phyloP scores from a whole-genome alignment of 1,139 yeast species.

The Hyphopichia buzzinii region DNA sequence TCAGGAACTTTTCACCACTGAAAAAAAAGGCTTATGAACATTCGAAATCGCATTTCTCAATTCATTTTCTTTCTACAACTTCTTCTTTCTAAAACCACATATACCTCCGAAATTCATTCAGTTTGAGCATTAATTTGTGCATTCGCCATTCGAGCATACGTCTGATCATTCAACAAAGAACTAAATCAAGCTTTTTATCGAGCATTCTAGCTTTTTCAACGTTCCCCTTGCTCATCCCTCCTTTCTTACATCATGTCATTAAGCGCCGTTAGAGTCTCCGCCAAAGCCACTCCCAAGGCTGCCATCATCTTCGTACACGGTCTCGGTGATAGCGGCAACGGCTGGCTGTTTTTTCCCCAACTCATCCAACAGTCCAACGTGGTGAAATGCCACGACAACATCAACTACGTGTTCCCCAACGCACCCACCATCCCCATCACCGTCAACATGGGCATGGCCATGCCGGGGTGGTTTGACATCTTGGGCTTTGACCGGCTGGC shows the following conservation, averaged over 20 bases:
- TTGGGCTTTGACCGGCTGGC: conserved; percentile 31
- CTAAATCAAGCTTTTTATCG: too few species aligned
- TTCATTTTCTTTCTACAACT: too few species aligned
- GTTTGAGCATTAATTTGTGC: too few species aligned
- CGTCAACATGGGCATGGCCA: conserved; percentile 59
- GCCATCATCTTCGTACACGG: conserved; percentile 87
- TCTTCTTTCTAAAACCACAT: too few species aligned
- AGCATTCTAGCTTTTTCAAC: too few species aligned
- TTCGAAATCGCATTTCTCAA: too few species aligned
- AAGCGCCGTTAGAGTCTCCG: conserved; percentile 22
- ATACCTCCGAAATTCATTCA: too few species aligned
- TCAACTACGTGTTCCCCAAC: conserved; percentile 82
- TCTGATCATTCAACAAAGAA: too few species aligned
- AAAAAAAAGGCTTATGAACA: too few species aligned
- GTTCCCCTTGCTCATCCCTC: neutral
- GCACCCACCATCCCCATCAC: conserved; percentile 77
- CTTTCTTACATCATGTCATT: conserved; percentile 3
- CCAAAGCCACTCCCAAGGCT: conserved; percentile 30
- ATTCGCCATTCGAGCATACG: too few species aligned
- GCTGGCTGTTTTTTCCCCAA: conserved; percentile 81
- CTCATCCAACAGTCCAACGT: conserved; percentile 39
- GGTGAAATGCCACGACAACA: conserved; percentile 50
- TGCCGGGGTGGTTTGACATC: conserved; percentile 92
- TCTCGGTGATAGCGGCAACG: conserved; percentile 84
- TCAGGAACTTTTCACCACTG: too few species aligned